A percentile compares a stretch with the other conserved stretches of the same genome.
Evolutionary conservation across 1,284 basidiomycete genomes (phyloP).

Genomic region (Mycosarcoma maydis): DNA sequence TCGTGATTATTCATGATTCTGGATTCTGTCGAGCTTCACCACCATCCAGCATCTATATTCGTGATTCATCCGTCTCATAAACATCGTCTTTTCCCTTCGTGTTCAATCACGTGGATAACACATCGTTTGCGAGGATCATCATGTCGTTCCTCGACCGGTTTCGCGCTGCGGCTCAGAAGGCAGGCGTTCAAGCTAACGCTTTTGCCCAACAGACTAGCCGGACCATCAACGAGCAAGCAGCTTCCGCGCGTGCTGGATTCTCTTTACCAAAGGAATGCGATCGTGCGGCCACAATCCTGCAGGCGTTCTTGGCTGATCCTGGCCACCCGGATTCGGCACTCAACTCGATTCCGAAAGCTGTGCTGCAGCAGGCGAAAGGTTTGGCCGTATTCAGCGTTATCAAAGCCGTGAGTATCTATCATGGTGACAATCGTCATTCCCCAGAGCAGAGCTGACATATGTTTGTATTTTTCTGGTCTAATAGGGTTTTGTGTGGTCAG

Average conservation of each 20-base stretch:
- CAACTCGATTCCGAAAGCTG: slow-evolving; percentile 93
- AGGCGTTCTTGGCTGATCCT: slow-evolving; percentile 90
- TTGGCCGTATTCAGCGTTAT: slow-evolving; percentile 95
- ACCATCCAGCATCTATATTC: background rate
- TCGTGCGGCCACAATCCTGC: slow-evolving; percentile 89
- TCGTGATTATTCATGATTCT: too few species aligned
- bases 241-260: slow-evolving; percentile 61
- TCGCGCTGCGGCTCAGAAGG: slow-evolving; percentile 80
- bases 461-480: background rate
- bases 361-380: slow-evolving; percentile 82
- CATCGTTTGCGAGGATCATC: too few species aligned
- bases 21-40: background rate
- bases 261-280: slow-evolving; percentile 68
- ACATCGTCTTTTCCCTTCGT: background rate
- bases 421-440: background rate
- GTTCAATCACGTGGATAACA: too few species aligned
- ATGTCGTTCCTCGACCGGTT: slow-evolving; percentile 81
- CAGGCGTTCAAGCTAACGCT: slow-evolving; percentile 69
- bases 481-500: slow-evolving; percentile 89
- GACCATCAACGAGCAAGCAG: slow-evolving; percentile 55
- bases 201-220: slow-evolving; percentile 59
- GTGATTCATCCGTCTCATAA: background rate
- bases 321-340: slow-evolving; percentile 87
- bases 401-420: slow-evolving; percentile 66
- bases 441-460: background rate